Evolutionary conservation across 257 asterid species (phyloP), one percentile per base, ranked within the genome.

Genomic region (Solanum bulbocastanum): DNA sequence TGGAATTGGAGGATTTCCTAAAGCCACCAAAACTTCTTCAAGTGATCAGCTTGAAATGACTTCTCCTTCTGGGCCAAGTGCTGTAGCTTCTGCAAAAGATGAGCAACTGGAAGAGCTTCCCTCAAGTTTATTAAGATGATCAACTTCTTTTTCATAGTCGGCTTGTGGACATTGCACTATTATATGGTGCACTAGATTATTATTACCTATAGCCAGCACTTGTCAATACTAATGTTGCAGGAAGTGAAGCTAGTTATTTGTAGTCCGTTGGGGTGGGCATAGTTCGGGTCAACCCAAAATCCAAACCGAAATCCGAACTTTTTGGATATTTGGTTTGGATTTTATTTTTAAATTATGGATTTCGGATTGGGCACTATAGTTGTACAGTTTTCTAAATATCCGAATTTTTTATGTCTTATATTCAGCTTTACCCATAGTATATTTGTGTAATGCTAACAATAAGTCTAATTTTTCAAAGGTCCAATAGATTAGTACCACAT

Each of bases 21-120:
- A 89, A 42, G 56, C 82, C 37, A 72, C 56, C 86, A 72, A 89
- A 22, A 84, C 30, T 65, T 84, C 86, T 84, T 49, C 87, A 16
- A 60, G 88, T 66, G 76, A 91, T 87, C 89, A 88, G 82, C 90
- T 52, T 68, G 90, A 88, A 87, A 83, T 82, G 68, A 39, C 40
- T 89, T 60, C 84, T 82, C 87, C 76, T 83, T 16, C 89, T 39
- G 88, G 40, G 40, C 35, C 25, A 36, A 39, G 46, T 23, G 30
- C 65, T 46, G 52, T 16, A 39, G 18, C n/a, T 44, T 86, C 89
- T 82, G 78, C 37, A 62, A 60, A 88, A 25, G 73, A 81, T 36
- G 56, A 81, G n/a, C 69, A 81, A 81, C 42, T 81, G 85, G 42
- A 30, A 46, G 42, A 81, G n/a, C 37, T 27, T 81, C 16, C 62